Evolutionary conservation across 2,329 filamentous ascomycete genomes (phyloP), one percentile per base, ranked within the genome.

Genomic region (Paecilomyces dactylethromorphus): DNA sequence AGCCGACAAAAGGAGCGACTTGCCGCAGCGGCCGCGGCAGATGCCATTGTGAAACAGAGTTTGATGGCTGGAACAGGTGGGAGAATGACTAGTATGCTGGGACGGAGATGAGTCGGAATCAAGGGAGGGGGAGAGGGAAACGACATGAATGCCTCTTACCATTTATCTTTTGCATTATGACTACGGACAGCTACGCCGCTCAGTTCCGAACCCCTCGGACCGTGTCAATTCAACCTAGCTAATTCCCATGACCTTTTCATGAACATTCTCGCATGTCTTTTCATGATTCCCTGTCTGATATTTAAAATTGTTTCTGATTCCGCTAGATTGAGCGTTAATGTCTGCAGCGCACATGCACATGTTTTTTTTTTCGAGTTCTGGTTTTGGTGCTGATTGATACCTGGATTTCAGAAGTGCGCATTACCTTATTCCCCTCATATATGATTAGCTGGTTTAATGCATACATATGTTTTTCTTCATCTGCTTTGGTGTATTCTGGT

Each of bases 21-120:
- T 70, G 91, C 91, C 3, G 92, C 93, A 1, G 88, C 91, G 5
- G 91, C 92, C 18, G 93, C 93, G 0, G 94, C 94, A 3, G 92
- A 96, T 68, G 86, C 92, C 75, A 99, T 99, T 76, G 93, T 99
- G 57, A 86, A 89, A 72, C 92, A 97, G 78, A 97, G 93, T 76
- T 84, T 96, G 59, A 83, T 85, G 71, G 80, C 83, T 31, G 82
- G 82, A 39, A 79, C 73, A 53, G 80, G 80, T 26, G 79, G 80
- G 35, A 74, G 81, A 56, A 83, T 83, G 81, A 76, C 78, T 24
- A 77, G 79, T 24, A 74, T 70, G 6, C 67, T 77, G 55, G 69
- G 71, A 24, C 68, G 69, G 22, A 66, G 71, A 57, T 73, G 57
- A 69, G 39, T 3, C 0, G n/a, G 18, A 45, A 1, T 39, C 13